Base-by-base conservation (phyloP, 2,329 filamentous ascomycete genomes). In the Eutypella sp. region DNA sequence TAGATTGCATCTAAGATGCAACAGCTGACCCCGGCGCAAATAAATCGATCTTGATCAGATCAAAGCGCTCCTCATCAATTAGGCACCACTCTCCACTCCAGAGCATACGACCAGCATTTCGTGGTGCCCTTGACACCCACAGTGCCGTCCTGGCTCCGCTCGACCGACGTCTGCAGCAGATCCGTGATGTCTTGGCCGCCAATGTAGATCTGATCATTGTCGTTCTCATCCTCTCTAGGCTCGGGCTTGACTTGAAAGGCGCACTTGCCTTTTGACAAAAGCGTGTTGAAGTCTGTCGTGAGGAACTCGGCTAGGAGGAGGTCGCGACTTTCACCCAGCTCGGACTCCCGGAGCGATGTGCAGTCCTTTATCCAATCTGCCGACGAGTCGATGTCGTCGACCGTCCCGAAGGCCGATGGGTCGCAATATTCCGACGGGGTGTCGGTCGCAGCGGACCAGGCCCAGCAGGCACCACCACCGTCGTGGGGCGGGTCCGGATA, bases 401-500 rank as follows among this genome's bases (percentile, higher is more conserved):
- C 5, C 15, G 46, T 4, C 11, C 29, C 22, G 40, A 51, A 49
- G 34, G 40, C 52, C 44, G 49, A 51, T 18, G 29, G 24, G 27
- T 47, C 49, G 49, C 54, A 57, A 47, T 55, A 57, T 51, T 55
- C 39, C 23, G 51, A 44, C 29, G 54, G 45, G 18, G 36, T 4
- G 7, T 34, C 15, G 2, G 44, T 49, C 13, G 41, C 13, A 3
- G 50, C 49, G 47, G 51, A 52, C 53, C 53, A 57, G 9, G 46
- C 46, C 54, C 54, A 57, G 43, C 54, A 57, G 2, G 36, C 24
- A n/a, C n/a, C n/a, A n/a, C n/a, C n/a, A n/a, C n/a, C n/a, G n/a
- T n/a, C n/a, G n/a, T n/a, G n/a, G n/a, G n/a, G n/a, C n/a, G n/a
- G n/a, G n/a, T n/a, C n/a, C n/a, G n/a, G n/a, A n/a, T n/a, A n/a